Conservation (phyloP, 2,329 filamentous ascomycete genomes). For the Kalmusia sp. region DNA sequence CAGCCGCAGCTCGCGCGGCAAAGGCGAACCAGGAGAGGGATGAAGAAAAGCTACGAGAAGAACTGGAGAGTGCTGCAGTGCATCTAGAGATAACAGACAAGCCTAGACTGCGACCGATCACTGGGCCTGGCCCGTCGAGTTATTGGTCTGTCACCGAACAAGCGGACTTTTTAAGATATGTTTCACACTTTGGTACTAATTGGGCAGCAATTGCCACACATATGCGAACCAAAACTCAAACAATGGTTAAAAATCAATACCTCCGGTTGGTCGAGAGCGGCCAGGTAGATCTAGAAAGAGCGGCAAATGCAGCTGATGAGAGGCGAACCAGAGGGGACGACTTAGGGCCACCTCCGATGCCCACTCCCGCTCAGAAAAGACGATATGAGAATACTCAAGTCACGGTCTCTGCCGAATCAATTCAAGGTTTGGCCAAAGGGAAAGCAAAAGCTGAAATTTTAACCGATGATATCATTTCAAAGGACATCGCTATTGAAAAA, state of each 20-base stretch:
- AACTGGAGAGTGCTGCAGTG: too few species aligned
- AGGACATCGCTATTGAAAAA: too few species aligned
- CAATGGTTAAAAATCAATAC: conserved; percentile 72
- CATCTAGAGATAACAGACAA: conserved; percentile 44
- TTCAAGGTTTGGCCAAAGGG: too few species aligned
- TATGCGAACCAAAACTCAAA: conserved; percentile 83
- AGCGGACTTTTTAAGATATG: conserved; percentile 75
- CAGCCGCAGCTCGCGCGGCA: too few species aligned
- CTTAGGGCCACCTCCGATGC: conserved; percentile 55
- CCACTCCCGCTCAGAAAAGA: conserved; percentile 55
- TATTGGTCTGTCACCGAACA: conserved; percentile 89
- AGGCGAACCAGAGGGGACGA: conserved; percentile 53
- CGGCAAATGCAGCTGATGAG: conserved; percentile 51
- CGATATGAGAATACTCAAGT: conserved; percentile 54
- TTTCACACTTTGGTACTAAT: conserved; percentile 79
- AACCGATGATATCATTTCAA: too few species aligned
- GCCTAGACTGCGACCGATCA: conserved; percentile 37
- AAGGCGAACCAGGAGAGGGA: too few species aligned
- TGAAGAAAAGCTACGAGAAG: too few species aligned
- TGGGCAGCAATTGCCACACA: conserved; percentile 77
- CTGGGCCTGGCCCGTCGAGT: conserved; percentile 72
- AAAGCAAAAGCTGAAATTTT: too few species aligned
- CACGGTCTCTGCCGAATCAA: conserved; percentile 43
- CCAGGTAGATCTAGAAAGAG: conserved; percentile 49
- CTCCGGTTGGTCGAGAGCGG: conserved; percentile 54